Evolutionary conservation across 371 early-diverging fungal genomes (phyloP).

Genomic region (Mortierella sp.): DNA sequence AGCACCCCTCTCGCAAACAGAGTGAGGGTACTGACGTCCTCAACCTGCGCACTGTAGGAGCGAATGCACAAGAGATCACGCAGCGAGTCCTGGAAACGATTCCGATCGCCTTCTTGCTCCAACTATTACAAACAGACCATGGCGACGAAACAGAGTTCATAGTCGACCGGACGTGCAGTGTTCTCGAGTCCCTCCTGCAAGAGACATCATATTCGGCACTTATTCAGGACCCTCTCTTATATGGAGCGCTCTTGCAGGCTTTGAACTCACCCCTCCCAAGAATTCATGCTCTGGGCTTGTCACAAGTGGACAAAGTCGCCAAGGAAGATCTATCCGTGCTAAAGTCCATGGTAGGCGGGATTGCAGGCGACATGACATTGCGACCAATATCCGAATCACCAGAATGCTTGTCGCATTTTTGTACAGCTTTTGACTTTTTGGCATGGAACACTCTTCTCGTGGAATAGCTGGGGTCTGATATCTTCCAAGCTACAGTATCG

Average conservation of each 20-base stretch:
- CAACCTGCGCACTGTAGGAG: neutral
- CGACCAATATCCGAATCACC: no score
- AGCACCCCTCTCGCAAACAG: no score
- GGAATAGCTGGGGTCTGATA: conserved; percentile 22
- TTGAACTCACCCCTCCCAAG: conserved; percentile 17
- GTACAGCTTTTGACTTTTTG: no score
- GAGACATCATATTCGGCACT: conserved; percentile 16
- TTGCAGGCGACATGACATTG: no score
- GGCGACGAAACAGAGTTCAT: conserved; percentile 30
- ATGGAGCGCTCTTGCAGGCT: conserved; percentile 22
- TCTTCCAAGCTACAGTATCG: conserved; percentile 24
- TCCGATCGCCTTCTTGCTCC: conserved; percentile 32
- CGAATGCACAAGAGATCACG: conserved; percentile 4
- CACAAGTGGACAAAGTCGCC: conserved; percentile 39
- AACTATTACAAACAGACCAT: conserved; percentile 30
- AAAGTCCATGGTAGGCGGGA: conserved; percentile 13
- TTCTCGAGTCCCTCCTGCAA: conserved; percentile 23
- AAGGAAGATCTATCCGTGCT: conserved; percentile 9
- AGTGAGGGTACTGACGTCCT: no score
- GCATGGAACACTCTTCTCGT: no score
- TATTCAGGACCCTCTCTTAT: conserved; percentile 24
- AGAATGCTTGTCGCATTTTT: no score
- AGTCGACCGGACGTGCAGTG: conserved; percentile 26
- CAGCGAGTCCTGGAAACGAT: conserved; percentile 20
- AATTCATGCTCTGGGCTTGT: conserved; percentile 25